Conservation (phyloP, 495 filamentous ascomycete species). For the Trichocladium uniseriatum region DNA sequence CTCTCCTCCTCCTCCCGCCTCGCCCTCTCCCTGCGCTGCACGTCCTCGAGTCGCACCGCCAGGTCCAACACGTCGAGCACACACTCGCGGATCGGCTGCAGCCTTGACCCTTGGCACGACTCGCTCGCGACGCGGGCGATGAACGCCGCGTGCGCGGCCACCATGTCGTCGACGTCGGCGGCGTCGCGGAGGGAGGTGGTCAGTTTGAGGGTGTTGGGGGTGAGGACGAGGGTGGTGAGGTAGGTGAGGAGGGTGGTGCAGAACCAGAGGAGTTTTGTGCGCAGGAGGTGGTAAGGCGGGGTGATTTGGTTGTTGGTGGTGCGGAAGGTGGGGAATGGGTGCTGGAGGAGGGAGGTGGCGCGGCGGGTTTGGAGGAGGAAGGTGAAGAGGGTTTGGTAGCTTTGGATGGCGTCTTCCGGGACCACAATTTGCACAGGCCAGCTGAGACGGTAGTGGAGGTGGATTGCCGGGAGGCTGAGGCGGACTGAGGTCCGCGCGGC, state of each 20-base stretch:
- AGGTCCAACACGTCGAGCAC: conserved; percentile 57
- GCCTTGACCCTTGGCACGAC: conserved; percentile 54
- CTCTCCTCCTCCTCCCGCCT: conserved; percentile 31
- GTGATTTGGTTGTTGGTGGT: conserved; percentile 20
- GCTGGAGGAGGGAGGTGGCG: conserved; percentile 58
- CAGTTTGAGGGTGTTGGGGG: conserved; percentile 46
- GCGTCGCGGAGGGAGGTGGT: conserved; percentile 45
- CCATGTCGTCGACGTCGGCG: conserved; percentile 75
- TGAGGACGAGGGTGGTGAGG: conserved; percentile 61
- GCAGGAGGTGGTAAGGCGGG: conserved; percentile 49
- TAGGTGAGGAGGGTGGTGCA: conserved; percentile 65
- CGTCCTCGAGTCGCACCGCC: conserved; percentile 41
- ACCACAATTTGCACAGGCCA: conserved; percentile 87
- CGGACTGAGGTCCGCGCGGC: conserved; percentile 38
- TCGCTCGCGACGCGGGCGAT: conserved; percentile 52
- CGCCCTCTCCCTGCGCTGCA: conserved; percentile 32
- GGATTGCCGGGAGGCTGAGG: conserved; percentile 44
- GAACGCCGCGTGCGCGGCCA: conserved; percentile 55
- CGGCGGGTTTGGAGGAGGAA: conserved; percentile 71
- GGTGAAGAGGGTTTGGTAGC: conserved; percentile 61
- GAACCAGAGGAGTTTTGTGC: conserved; percentile 74
- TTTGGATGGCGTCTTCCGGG: conserved; percentile 45
- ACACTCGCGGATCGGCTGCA: conserved; percentile 54
- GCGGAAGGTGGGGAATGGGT: conserved; percentile 37
- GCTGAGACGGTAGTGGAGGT: conserved; percentile 54